Base-by-base conservation (phyloP, 192 early-diverging fungal genomes). In the Backusella australiensis region DNA sequence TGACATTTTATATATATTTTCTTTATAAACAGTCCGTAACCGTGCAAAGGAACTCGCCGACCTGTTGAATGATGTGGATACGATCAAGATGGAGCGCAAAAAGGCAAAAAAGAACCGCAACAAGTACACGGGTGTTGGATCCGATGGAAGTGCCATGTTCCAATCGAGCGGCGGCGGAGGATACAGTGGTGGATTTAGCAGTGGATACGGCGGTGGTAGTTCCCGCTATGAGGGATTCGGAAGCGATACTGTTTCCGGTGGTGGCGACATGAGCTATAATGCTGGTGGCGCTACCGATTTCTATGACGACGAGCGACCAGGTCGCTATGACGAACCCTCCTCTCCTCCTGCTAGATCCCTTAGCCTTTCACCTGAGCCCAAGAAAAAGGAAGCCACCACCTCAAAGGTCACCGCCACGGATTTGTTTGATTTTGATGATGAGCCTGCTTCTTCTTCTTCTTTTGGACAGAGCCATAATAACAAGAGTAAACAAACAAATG, bases 11-110 rank as follows among this genome's bases (percentile, higher is more conserved):
- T 9, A 36, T 56, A 29, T 6, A n/a, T 65, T 49, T 66, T 75
- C 34, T 53, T 72, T 26, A 34, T 52, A 38, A 36, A 36, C 19
- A 95, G 94, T 96, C 6, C 91, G 92, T 36, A 91, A 94, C 75
- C 89, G 97, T 9, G 93, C 97, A 15, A 96, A 95, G 76, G 96
- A 98, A 84, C 85, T 99, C 38, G 82, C 91, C 2, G 97, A 96
- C 6, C 84, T 98, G 65, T 79, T 98, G 15, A 87, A 88, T 42
- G 90, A 94, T 81, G 90, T 88, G 70, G 90, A 96, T 35, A 87
- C 83, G 15, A 90, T 99, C 79, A 91, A 93, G 39, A 87, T 86
- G 12, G 97, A 99, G 80, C 90, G 97, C 17, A 90, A 91, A 77
- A 97, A 94, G 76, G 96, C 97, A 23, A 93, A 92, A 79, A 90